phyloP scores from a whole-genome alignment of 2,329 filamentous ascomycete genomes.

The Fusarium anguioides region DNA sequence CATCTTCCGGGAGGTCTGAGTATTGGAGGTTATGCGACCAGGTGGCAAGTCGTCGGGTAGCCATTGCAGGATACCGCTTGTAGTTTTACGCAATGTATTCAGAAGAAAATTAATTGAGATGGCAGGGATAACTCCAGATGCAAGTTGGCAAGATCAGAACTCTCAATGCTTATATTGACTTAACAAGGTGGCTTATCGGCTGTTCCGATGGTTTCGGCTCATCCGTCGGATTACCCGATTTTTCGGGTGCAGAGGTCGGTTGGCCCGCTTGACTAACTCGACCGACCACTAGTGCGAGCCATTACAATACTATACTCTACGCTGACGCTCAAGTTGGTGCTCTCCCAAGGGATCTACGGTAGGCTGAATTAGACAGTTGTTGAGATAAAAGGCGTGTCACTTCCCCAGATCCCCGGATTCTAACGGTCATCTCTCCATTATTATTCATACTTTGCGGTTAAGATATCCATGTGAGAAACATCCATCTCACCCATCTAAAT shows the following conservation, averaged over 20 bases:
- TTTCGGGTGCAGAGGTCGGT: background rate
- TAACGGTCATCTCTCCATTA: background rate
- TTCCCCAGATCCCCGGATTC: background rate
- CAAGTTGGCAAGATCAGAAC: background rate
- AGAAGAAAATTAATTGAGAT: background rate
- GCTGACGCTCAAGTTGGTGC: background rate
- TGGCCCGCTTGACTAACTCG: background rate
- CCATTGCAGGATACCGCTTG: background rate
- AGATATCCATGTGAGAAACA: too few relatives aligned
- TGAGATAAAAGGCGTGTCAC: background rate
- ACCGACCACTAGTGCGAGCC: background rate
- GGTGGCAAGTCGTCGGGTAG: background rate
- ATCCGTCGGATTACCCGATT: slow-evolving; percentile 5
- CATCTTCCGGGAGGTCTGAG: slow-evolving; percentile 3
- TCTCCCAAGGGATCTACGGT: background rate
- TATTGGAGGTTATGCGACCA: slow-evolving; percentile 8
- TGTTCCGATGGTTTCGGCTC: background rate
- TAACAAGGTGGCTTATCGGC: background rate
- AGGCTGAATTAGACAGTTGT: background rate
- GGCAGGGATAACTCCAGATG: background rate
- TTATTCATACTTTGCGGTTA: too few relatives aligned
- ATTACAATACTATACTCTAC: background rate
- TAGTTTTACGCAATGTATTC: background rate
- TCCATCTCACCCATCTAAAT: too few relatives aligned
- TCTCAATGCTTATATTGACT: background rate